phyloP scores from a whole-genome alignment of 495 filamentous ascomycete genomes.

The Podospora australis region DNA sequence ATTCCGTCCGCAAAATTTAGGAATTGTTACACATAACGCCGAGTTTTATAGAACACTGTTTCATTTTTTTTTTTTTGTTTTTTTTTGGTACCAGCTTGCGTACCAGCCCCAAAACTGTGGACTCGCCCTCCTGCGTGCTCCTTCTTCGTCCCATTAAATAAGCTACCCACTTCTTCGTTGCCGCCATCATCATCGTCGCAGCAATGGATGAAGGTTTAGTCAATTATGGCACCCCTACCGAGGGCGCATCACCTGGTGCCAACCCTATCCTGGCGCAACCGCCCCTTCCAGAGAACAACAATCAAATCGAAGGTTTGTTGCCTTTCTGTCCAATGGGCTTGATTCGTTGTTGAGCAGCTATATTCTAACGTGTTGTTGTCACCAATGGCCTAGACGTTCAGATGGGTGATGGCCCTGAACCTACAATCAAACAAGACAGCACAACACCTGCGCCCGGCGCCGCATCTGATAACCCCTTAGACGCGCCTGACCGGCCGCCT shows the following conservation, averaged over 20 bases:
- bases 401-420: conserved; percentile 46
- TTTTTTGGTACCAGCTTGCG: background rate
- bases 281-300: conserved; percentile 33
- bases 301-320: conserved; percentile 30
- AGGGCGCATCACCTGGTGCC: conserved; percentile 43
- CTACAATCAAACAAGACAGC: conserved; percentile 48
- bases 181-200: conserved; percentile 9
- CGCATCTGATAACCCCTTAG: conserved; percentile 73
- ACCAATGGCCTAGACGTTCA: conserved; percentile 43
- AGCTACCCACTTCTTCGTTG: conserved; percentile 1
- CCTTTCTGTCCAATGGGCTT: background rate
- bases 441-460: conserved; percentile 46
- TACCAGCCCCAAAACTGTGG: conserved; percentile 1
- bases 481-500: conserved; percentile 73
- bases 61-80: too few species aligned
- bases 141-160: conserved; percentile 1
- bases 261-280: conserved; percentile 49
- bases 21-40: background rate
- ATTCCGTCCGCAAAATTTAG: background rate
- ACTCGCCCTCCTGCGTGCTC: background rate
- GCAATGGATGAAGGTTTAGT: conserved; percentile 50
- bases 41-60: too few species aligned
- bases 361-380: background rate
- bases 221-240: conserved; percentile 48
- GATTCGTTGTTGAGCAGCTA: background rate